Conservation (phyloP, 768 basidiomycete species). For the Suillus paluster region DNA sequence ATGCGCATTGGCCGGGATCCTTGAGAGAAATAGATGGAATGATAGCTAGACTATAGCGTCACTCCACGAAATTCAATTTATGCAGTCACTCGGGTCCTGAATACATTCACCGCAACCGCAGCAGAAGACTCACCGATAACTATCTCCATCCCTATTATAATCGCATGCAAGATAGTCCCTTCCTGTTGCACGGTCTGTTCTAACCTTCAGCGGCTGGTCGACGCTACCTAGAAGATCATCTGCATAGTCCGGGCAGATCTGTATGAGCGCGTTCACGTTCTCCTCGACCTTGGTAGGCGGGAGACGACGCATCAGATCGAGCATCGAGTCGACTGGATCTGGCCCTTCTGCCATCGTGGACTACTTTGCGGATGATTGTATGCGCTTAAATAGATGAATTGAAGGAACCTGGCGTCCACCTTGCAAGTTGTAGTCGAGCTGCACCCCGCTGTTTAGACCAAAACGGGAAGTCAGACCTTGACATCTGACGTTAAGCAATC, state of each 20-base stretch:
- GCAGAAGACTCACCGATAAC: constrained; percentile 67
- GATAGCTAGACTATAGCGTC: neutral
- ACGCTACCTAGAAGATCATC: constrained; percentile 95
- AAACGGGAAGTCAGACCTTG: neutral
- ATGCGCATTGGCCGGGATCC: neutral
- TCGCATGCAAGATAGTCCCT: constrained; percentile 93
- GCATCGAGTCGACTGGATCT: constrained; percentile 88
- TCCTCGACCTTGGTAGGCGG: constrained; percentile 89
- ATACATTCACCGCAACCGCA: neutral
- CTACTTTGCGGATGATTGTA: neutral
- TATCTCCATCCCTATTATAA: constrained; percentile 91
- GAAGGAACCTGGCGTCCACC: neutral
- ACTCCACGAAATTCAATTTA: neutral
- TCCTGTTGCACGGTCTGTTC: constrained; percentile 78
- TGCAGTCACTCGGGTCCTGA: neutral
- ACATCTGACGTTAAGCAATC: too few species aligned
- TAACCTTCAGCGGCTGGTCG: constrained; percentile 89
- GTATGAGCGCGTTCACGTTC: constrained; percentile 82
- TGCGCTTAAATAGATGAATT: neutral
- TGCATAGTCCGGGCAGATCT: constrained; percentile 88
- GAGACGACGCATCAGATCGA: constrained; percentile 95
- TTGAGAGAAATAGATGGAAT: neutral
- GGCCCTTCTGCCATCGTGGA: constrained; percentile 47
- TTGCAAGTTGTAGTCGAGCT: neutral
- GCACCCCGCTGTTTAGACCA: neutral